phyloP scores from a whole-genome alignment of 2,329 filamentous ascomycete genomes.

The Aspergillus vadensis region DNA sequence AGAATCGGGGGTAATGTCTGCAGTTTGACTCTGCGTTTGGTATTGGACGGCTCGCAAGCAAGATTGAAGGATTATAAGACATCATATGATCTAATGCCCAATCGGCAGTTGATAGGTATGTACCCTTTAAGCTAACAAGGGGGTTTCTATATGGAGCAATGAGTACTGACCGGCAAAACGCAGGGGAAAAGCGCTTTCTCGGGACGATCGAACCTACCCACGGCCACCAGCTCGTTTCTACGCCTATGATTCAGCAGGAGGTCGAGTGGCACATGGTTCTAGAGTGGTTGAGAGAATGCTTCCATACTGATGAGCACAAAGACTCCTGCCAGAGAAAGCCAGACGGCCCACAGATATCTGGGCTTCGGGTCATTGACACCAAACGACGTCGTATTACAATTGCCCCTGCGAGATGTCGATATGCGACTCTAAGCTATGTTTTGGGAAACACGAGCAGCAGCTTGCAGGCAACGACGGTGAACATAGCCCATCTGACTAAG shows the following conservation, averaged over 20 bases:
- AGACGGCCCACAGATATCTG: fast-evolving
- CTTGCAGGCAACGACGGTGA: too few relatives aligned
- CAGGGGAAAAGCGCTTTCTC: not conserved
- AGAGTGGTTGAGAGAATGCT: not conserved
- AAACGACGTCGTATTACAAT: not conserved
- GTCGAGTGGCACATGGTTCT: not conserved
- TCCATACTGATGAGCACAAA: fast-evolving
- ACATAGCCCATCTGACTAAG: fast-evolving
- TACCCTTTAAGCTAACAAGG: too few relatives aligned
- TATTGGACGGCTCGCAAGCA: too few relatives aligned
- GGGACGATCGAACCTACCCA: not conserved
- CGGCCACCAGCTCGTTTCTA: fast-evolving
- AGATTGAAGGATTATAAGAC: too few relatives aligned
- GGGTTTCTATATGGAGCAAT: too few relatives aligned
- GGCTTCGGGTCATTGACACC: not conserved
- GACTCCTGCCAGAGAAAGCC: fast-evolving
- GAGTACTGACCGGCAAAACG: too few relatives aligned
- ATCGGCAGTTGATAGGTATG: too few relatives aligned
- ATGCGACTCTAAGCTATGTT: not conserved
- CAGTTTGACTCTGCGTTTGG: too few relatives aligned
- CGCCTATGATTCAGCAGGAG: not conserved
- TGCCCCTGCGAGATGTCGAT: not conserved
- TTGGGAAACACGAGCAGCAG: fast-evolving
- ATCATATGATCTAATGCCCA: too few relatives aligned
- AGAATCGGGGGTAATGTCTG: too few relatives aligned